Evolutionary conservation across 225 moss, liverwort and hornwort species (phyloP).

Genomic region (Anthoceros angustus): DNA sequence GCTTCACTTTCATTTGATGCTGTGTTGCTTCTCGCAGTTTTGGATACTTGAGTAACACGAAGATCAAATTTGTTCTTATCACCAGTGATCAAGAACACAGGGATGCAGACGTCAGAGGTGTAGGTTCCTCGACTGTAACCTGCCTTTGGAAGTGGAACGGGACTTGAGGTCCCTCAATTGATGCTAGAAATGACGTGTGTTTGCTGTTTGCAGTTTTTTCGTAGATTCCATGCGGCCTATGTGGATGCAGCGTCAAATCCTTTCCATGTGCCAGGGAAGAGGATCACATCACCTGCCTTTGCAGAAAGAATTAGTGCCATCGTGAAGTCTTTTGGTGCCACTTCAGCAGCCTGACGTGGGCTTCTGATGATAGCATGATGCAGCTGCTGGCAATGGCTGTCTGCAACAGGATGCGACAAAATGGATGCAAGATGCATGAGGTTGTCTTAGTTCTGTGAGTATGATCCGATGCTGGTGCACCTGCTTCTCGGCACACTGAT

Average conservation of each 20-base stretch:
- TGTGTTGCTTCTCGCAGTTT: slow-evolving; percentile 27
- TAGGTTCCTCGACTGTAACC: slow-evolving; percentile 17
- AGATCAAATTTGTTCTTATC: slow-evolving; percentile 77
- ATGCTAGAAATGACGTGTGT: neutral
- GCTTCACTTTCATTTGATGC: neutral
- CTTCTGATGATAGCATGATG: too few species aligned
- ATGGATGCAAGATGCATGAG: too few species aligned
- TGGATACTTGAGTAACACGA: slow-evolving; percentile 82
- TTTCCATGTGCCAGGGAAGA: slow-evolving; percentile 93
- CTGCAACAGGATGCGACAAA: too few species aligned
- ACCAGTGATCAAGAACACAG: slow-evolving; percentile 87
- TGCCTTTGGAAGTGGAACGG: neutral
- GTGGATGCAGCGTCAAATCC: slow-evolving; percentile 93
- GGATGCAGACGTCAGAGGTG: slow-evolving; percentile 80
- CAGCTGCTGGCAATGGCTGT: too few species aligned
- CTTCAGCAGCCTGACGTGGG: slow-evolving; percentile 17
- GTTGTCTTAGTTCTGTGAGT: too few species aligned
- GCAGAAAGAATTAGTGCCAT: slow-evolving; percentile 65
- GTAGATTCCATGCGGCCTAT: slow-evolving; percentile 77
- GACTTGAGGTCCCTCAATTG: neutral
- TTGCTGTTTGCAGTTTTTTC: slow-evolving; percentile 53
- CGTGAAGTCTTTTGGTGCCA: slow-evolving; percentile 60
- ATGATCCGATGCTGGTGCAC: too few species aligned
- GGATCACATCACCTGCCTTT: slow-evolving; percentile 68
- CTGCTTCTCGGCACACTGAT: too few species aligned